phyloP scores from a whole-genome alignment of 2,329 filamentous ascomycete species.

The Parafenestella ontariensis region DNA sequence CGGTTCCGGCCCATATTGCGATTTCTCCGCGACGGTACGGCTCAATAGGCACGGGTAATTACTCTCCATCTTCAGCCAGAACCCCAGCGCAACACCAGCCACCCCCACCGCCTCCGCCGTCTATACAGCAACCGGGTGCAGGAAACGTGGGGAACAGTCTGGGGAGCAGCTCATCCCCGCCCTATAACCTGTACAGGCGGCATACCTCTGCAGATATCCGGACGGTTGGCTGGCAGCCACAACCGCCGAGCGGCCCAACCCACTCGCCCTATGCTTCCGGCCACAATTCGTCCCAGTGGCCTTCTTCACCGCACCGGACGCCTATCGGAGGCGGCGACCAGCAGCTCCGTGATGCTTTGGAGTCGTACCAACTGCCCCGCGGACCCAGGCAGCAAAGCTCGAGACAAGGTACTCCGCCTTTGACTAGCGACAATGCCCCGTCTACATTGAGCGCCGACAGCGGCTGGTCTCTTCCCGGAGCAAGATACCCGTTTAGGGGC shows the following conservation, averaged over 20 bases:
- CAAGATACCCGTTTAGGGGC: slow-evolving; percentile 57
- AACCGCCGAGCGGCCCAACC: slow-evolving; percentile 53
- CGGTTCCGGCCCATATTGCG: slow-evolving; percentile 81
- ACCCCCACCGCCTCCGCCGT: slow-evolving; percentile 68
- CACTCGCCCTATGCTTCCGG: slow-evolving; percentile 73
- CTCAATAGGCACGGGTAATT: slow-evolving; percentile 76
- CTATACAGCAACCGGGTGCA: slow-evolving; percentile 67
- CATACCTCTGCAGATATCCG: slow-evolving; percentile 97
- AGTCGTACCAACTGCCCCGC: slow-evolving; percentile 71
- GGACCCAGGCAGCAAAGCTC: slow-evolving; percentile 58
- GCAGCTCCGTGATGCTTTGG: slow-evolving; percentile 72
- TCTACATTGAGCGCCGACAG: slow-evolving; percentile 60
- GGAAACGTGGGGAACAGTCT: slow-evolving; percentile 55
- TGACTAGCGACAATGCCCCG: slow-evolving; percentile 57
- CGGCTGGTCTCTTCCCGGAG: slow-evolving; percentile 63
- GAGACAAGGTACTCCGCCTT: slow-evolving; percentile 62
- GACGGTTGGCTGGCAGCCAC: slow-evolving; percentile 69
- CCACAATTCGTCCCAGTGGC: slow-evolving; percentile 68
- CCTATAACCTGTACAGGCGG: slow-evolving; percentile 75
- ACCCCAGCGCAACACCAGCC: slow-evolving; percentile 69
- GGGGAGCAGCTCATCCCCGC: slow-evolving; percentile 57
- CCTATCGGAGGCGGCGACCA: slow-evolving; percentile 63
- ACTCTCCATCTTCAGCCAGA: slow-evolving; percentile 76
- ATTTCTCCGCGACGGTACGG: slow-evolving; percentile 83
- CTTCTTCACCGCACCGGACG: slow-evolving; percentile 66